Base-by-base conservation (phyloP, 176 grass and related monocot genomes). In the Musa itinerans region DNA sequence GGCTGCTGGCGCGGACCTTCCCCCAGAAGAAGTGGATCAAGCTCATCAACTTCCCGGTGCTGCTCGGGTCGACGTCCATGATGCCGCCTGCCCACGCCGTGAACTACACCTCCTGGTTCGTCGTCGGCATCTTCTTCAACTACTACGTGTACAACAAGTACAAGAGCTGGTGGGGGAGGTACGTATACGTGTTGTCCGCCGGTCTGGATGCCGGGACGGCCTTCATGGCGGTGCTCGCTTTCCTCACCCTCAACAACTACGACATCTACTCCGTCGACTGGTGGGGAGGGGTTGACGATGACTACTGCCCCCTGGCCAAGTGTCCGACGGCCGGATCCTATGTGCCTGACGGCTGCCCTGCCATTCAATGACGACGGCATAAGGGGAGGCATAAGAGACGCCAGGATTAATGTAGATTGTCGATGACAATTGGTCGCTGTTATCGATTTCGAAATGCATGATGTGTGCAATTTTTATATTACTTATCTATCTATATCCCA, bases 81-180 rank as follows among this genome's bases (percentile, higher is more conserved):
- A 92, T 96, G 89, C 92, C 89, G 0, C 92, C 92, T 27, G 86
- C 86, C 52, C 10, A 84, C 12, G 74, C 92, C 1, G 89, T 96
- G 2, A 96, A 92, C 86, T 96, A 87, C 73, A 71, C 86, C 75
- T 87, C 83, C 74, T 96, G 92, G 92, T 82, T 86, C 51, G 48
- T 65, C 72, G 83, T 92, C 1, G 89, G 93, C 17, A n/a, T 92
- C 63, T 8, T 71, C 15, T 83, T 92, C 78, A 92, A 90, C 76
- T 25, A 78, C 65, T 69, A 80, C 62, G 81, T 92, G 58, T 92
- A 90, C 72, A 55, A 26, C 3, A 50, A 23, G 17, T 11, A 74
- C 72, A 74, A 74, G 72, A 11, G 12, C 52, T 74, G 72, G 72
- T 74, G 72, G 72, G 72, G 52, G 2, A n/a, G 52, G 8, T 27